Evolutionary conservation across 2,329 filamentous ascomycete genomes (phyloP).

Genomic region (Trichophyton mentagrophytes): DNA sequence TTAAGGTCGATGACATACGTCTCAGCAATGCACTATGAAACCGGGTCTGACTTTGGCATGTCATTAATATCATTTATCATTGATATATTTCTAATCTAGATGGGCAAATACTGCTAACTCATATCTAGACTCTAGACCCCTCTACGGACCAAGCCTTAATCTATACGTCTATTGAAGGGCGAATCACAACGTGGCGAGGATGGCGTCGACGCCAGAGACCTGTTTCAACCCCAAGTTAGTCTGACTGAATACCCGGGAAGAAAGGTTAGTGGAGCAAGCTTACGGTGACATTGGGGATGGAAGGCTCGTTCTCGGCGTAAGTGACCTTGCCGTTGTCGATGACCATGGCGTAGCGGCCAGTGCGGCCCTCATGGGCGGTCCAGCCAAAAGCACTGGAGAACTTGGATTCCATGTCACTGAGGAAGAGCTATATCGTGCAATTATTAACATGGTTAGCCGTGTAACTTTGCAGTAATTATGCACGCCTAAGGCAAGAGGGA

Average conservation of each 20-base stretch:
- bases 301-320: slow-evolving; percentile 62
- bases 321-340: slow-evolving; percentile 71
- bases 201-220: slow-evolving; percentile 29
- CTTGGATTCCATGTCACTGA: slow-evolving; percentile 56
- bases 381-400: slow-evolving; percentile 72
- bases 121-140: neutral
- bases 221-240: slow-evolving; percentile 12
- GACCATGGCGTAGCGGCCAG: slow-evolving; percentile 65
- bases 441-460: neutral
- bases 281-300: slow-evolving; percentile 18
- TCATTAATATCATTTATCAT: neutral
- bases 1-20: neutral
- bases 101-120: neutral
- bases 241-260: neutral
- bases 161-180: neutral
- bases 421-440: slow-evolving; percentile 47
- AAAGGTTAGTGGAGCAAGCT: neutral
- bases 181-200: slow-evolving; percentile 29
- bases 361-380: slow-evolving; percentile 57
- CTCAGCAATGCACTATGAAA: neutral
- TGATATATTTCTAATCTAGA: neutral
- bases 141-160: neutral
- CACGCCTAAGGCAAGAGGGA: neutral
- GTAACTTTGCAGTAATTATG: neutral
- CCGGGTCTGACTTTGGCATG: neutral